Base-by-base conservation (phyloP, 2,329 filamentous ascomycete species). In the Fusarium zealandicum region DNA sequence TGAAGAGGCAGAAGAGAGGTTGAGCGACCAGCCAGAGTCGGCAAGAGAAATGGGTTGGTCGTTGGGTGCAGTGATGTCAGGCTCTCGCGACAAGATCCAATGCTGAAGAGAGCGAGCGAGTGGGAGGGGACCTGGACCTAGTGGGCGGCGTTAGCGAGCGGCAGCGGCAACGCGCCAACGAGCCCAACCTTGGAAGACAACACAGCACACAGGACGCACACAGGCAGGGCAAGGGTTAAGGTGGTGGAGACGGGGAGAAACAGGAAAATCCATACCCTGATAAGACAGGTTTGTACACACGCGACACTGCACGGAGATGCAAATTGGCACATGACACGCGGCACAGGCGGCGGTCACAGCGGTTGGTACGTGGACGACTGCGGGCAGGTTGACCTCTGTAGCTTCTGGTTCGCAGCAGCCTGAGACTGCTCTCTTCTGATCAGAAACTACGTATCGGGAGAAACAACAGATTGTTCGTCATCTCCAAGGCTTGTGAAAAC, bases 61-160 rank as follows among this genome's bases (percentile, higher is more conserved):
- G 33, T 41, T 49, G n/a, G n/a, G n/a, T n/a, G 32, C 44, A 33
- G 44, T 61, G 58, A 59, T 61, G 58, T 61, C 54, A 61, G 49
- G 42, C 43, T 62, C 50, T 59, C 54, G 36, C 43, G 28, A 42
- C 13, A 22, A 27, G 27, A 44, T 43, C 25, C 39, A n/a, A n/a
- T 39, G 52, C 12, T 36, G 41, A 48, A 44, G 22, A 47, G 43
- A 22, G 33, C 32, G 50, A 31, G 41, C 17, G 35, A 30, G 30
- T 49, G 27, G 51, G 45, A 48, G 31, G 32, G 22, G 9, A 8
- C n/a, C n/a, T 7, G 22, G 5, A 5, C 28, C 27, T n/a, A 40
- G 39, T 25, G 22, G 22, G 22, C 22, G 46, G 32, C 35, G 39
- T 54, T 58, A 64, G 60, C 52, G 59, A 61, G 61, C 61, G 61